Base-by-base conservation (phyloP, 352 stramenopile genomes). In the Phytophthora melonis region DNA sequence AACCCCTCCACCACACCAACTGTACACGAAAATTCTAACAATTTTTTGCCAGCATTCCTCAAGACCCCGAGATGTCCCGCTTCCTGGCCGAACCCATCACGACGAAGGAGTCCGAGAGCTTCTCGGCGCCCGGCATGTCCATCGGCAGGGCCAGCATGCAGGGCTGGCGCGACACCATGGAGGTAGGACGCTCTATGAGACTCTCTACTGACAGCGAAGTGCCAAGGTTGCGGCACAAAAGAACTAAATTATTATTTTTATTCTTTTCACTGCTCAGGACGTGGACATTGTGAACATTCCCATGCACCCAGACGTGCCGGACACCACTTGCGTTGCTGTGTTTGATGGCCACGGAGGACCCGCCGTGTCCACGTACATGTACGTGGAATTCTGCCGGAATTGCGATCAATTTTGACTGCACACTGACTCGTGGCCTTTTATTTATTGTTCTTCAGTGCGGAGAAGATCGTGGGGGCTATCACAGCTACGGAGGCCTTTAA, bases 321-420 rank as follows among this genome's bases (percentile, higher is more conserved):
- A 92, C 55, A 88, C 76, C 8, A 83, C 72, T 53, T 94, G 84
- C 56, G 85, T 97, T 53, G 90, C 83, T 19, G 86, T 97, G 36
- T 97, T 97, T 67, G 90, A 97, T 61, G 90, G 90, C 58, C 90
- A 97, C 53, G 90, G 90, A 49, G 90, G 90, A 16, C 70, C 86
- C 10, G 50, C 80, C 21, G 81, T 96, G 74, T 93, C 90, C 3
- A 78, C 82, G 14, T 89, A 79, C 39, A 84, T 92, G 88, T 95
- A 85, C 54, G 86, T 77, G 32, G 30, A 19, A 14, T 50, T 49
- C 21, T 30, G 36, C 2, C 5, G 10, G 4, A 55, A 47, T 21
- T 47, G 27, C 30, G 13, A 72, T 27, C 21, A n/a, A 56, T 3
- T 59, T 66, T 58, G 8, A 19, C 27, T 18, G 10, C 60, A 5